A percentile compares a stretch with the other conserved stretches of the same genome.
phyloP scores from a whole-genome alignment of 495 filamentous ascomycete genomes.

The Acidomyces sp. region DNA sequence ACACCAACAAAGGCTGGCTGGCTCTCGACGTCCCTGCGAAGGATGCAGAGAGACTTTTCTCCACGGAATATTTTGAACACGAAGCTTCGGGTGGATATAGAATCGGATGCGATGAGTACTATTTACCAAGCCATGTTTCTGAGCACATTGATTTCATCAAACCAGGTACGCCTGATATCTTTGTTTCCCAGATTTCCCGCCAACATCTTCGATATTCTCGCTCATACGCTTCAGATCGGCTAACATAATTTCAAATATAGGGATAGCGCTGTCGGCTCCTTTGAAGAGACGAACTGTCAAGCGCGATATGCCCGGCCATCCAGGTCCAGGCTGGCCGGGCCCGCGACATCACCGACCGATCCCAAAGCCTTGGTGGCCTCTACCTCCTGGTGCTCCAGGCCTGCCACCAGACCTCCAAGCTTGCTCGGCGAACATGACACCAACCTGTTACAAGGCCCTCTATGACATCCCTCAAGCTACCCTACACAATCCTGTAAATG shows the following conservation, averaged over 20 bases:
- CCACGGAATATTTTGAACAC: slow-evolving; percentile 10
- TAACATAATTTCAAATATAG: no score
- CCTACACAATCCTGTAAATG: slow-evolving; percentile 2
- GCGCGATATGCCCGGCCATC: not conserved
- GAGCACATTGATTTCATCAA: slow-evolving; percentile 9
- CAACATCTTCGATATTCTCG: no score
- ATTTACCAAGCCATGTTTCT: slow-evolving; percentile 3
- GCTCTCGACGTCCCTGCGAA: slow-evolving; percentile 4
- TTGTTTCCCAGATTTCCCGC: no score
- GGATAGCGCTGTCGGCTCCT: slow-evolving; percentile 4
- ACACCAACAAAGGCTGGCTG: slow-evolving; percentile 10
- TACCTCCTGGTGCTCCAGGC: slow-evolving; percentile 4
- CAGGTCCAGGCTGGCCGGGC: not conserved
- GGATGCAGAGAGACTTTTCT: slow-evolving; percentile 7
- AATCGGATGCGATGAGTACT: slow-evolving; percentile 16
- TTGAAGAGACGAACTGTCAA: slow-evolving; percentile 2
- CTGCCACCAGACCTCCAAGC: slow-evolving; percentile 2
- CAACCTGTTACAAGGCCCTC: slow-evolving; percentile 5
- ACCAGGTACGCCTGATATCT: no score
- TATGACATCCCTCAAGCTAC: slow-evolving; percentile 4
- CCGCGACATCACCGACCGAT: slow-evolving; percentile 1
- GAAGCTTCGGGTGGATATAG: slow-evolving; percentile 1
- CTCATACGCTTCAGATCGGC: no score
- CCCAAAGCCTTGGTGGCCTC: not conserved
- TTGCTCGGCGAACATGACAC: slow-evolving; percentile 9